Percentiles rank a stretch among this genome's conserved stretches.
Conservation (phyloP, 2,329 filamentous ascomycete genomes). For the Ophiostoma sp. region DNA sequence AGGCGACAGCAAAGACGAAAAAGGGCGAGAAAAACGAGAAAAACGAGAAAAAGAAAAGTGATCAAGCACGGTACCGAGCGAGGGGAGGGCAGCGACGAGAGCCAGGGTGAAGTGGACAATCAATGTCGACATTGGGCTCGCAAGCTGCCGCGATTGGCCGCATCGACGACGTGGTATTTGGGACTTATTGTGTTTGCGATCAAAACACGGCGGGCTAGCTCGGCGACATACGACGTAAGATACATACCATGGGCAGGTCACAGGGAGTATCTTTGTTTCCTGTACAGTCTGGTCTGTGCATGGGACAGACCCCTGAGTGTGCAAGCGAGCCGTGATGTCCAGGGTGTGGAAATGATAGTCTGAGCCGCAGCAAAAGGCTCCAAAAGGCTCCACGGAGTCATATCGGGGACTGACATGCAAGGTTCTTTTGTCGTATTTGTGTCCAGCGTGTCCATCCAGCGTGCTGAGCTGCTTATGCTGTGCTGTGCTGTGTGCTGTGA, state of each 20-base stretch:
- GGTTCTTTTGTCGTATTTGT: conserved; percentile 1
- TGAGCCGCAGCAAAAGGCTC: too few species aligned
- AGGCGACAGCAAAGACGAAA: neutral
- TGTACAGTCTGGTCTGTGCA: neutral
- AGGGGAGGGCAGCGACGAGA: neutral
- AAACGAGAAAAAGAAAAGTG: neutral
- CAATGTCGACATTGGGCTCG: too few species aligned
- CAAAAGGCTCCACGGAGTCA: neutral
- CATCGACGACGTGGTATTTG: neutral
- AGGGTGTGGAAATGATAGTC: too few species aligned
- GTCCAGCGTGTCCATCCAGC: neutral
- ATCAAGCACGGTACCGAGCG: neutral
- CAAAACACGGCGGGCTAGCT: neutral
- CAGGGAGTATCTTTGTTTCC: neutral
- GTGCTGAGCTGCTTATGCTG: too few species aligned
- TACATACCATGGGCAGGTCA: neutral
- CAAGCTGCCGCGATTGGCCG: too few species aligned
- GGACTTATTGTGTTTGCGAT: neutral
- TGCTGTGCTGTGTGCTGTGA: too few species aligned
- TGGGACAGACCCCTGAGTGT: neutral
- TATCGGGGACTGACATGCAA: neutral
- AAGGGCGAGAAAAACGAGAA: neutral
- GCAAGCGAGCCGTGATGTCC: neutral
- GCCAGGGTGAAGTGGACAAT: neutral
- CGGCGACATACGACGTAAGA: too few species aligned